These are phyloP conservation scores for Penicillium antarcticum DNA, from an alignment of 495 filamentous ascomycete species.

Conservation along the genomic window DNA sequence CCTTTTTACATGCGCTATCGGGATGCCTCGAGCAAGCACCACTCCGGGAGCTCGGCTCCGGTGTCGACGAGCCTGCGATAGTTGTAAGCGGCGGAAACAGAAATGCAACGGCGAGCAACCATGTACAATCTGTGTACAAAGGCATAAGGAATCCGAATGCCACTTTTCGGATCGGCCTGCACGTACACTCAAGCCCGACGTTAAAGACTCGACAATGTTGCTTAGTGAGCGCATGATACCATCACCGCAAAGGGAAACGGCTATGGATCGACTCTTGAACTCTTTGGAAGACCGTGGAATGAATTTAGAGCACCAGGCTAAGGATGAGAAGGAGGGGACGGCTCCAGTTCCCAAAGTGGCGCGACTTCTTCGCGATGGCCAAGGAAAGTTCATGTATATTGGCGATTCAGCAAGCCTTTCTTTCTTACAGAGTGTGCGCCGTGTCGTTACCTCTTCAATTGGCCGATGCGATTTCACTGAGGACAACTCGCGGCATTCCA, in stretches of 20 bases:
- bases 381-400: slow-evolving; percentile 61
- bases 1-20: background rate
- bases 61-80: slow-evolving; percentile 60
- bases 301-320: slow-evolving; percentile 30
- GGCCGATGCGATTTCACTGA: slow-evolving; percentile 65
- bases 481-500: slow-evolving; percentile 65
- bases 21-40: slow-evolving; percentile 38
- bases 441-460: slow-evolving; percentile 65
- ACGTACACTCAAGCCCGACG: slow-evolving; percentile 32
- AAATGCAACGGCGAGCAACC: slow-evolving; percentile 74
- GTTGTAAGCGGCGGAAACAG: slow-evolving; percentile 76
- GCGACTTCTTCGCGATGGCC: slow-evolving; percentile 52
- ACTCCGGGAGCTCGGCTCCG: slow-evolving; percentile 36
- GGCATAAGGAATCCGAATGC: slow-evolving; percentile 48
- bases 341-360: slow-evolving; percentile 45
- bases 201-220: slow-evolving; percentile 36
- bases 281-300: slow-evolving; percentile 37
- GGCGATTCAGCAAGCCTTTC: slow-evolving; percentile 72
- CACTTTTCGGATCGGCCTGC: slow-evolving; percentile 44
- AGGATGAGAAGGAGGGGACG: slow-evolving; percentile 36
- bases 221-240: slow-evolving; percentile 35
- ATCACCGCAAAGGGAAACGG: slow-evolving; percentile 36
- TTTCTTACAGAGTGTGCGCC: slow-evolving; percentile 67
- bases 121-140: slow-evolving; percentile 64
- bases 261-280: slow-evolving; percentile 39